Conservation (phyloP, 2,329 filamentous ascomycete species). For the Penicillium sp. region DNA sequence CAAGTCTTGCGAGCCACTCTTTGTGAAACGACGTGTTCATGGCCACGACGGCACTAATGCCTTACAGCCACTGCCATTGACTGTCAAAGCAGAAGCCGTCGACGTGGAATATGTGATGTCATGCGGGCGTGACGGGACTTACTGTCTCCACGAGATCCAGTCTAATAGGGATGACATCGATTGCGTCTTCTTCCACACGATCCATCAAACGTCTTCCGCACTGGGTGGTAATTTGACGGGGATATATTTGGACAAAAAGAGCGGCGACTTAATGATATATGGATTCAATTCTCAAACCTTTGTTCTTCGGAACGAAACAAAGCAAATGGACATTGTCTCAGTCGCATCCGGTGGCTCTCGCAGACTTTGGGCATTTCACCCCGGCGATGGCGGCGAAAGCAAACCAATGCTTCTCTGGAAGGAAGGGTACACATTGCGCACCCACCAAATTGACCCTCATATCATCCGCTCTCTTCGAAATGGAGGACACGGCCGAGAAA, state of each 20-base stretch:
- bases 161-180: constrained; percentile 23
- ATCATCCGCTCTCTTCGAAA: constrained; percentile 51
- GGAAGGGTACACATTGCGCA: constrained; percentile 55
- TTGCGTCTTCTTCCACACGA: constrained; percentile 40
- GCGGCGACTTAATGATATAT: constrained; percentile 19
- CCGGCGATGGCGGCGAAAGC: constrained; percentile 19
- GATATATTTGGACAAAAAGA: constrained; percentile 51
- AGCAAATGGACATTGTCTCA: constrained; percentile 61
- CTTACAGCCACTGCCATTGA: constrained; percentile 40
- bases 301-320: constrained; percentile 71
- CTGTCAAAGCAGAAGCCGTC: constrained; percentile 9
- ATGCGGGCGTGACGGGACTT: constrained; percentile 70
- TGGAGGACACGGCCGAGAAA: constrained; percentile 82
- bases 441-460: constrained; percentile 37
- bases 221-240: constrained; percentile 73
- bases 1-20: constrained; percentile 19
- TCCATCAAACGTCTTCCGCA: constrained; percentile 64
- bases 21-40: constrained; percentile 38
- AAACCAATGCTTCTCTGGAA: constrained; percentile 66
- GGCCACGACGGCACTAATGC: constrained; percentile 62
- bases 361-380: constrained; percentile 62
- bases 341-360: constrained; percentile 83
- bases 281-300: constrained; percentile 51
- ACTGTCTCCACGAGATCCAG: constrained; percentile 55
- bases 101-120: constrained; percentile 51